Percentiles rank a stretch among this genome's conserved stretches.
Evolutionary conservation across 768 basidiomycete species (phyloP).

Genomic region (Tricholoma terreum): DNA sequence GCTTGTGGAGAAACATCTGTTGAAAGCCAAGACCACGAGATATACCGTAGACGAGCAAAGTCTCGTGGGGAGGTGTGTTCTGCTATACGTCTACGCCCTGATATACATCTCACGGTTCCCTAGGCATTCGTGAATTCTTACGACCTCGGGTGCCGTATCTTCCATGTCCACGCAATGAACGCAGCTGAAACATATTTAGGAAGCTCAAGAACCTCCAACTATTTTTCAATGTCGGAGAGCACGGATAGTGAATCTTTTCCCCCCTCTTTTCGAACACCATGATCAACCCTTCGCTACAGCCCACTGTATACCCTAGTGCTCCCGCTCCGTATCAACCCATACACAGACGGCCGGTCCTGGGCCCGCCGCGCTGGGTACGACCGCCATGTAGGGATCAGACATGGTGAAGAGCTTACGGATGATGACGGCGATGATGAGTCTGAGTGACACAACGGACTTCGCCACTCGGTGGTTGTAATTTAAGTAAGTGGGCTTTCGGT

Average conservation of each 20-base stretch:
- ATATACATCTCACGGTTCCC: background rate
- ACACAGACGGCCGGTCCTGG: conserved; percentile 84
- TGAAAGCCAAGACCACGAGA: conserved; percentile 83
- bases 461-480: background rate
- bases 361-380: conserved; percentile 64
- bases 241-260: conserved; percentile 65
- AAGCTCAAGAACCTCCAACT: conserved; percentile 66
- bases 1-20: conserved; percentile 81
- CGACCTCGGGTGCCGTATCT: conserved; percentile 68
- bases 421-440: conserved; percentile 58
- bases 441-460: conserved; percentile 3
- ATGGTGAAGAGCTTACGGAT: conserved; percentile 86
- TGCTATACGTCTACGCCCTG: too few species aligned
- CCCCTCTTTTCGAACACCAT: background rate
- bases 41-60: conserved; percentile 69
- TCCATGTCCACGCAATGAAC: background rate
- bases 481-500: background rate
- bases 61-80: conserved; percentile 61
- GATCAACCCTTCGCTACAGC: conserved; percentile 34
- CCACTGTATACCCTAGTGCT: conserved; percentile 76
- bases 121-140: conserved; percentile 89
- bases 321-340: conserved; percentile 76
- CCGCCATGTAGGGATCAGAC: conserved; percentile 57
- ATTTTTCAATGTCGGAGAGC: conserved; percentile 83
- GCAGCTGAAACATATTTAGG: conserved; percentile 23